Percentiles rank a stretch among this genome's conserved stretches.
phyloP scores from a whole-genome alignment of 305 asterid species.

The Fraxinus albicans region DNA sequence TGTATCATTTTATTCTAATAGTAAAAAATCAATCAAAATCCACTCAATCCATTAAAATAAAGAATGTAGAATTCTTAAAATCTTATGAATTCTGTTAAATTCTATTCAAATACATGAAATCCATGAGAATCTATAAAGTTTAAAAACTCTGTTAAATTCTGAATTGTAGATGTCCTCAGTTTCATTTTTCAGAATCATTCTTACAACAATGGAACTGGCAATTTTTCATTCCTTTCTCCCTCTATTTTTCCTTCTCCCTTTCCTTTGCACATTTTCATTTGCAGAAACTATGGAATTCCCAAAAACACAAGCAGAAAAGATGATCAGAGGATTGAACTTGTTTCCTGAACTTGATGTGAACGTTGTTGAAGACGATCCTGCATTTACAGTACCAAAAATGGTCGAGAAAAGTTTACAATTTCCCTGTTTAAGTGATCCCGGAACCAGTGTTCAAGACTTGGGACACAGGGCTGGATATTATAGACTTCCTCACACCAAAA shows the following conservation, averaged over 20 bases:
- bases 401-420: slow-evolving; percentile 56
- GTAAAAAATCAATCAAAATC: too few relatives aligned
- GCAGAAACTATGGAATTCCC: slow-evolving; percentile 29
- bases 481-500: slow-evolving; percentile 48
- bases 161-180: neutral
- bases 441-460: slow-evolving; percentile 44
- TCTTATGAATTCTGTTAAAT: neutral
- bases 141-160: neutral
- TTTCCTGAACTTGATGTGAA: slow-evolving; percentile 60
- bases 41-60: neutral
- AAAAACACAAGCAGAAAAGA: slow-evolving; percentile 41
- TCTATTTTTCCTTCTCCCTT: slow-evolving; percentile 25
- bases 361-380: slow-evolving; percentile 9
- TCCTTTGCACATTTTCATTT: slow-evolving; percentile 28
- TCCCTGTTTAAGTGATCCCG: slow-evolving; percentile 40
- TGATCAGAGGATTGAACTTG: slow-evolving; percentile 59
- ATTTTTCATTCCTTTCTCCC: neutral
- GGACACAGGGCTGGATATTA: slow-evolving; percentile 85
- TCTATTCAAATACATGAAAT: neutral
- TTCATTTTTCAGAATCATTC: slow-evolving; percentile 13
- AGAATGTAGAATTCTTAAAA: neutral
- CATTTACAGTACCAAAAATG: slow-evolving; percentile 28
- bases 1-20: neutral
- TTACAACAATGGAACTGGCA: slow-evolving; percentile 30
- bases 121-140: neutral